Evolutionary conservation across 805 yeast species (phyloP).

Genomic region (Candida easanensis): DNA sequence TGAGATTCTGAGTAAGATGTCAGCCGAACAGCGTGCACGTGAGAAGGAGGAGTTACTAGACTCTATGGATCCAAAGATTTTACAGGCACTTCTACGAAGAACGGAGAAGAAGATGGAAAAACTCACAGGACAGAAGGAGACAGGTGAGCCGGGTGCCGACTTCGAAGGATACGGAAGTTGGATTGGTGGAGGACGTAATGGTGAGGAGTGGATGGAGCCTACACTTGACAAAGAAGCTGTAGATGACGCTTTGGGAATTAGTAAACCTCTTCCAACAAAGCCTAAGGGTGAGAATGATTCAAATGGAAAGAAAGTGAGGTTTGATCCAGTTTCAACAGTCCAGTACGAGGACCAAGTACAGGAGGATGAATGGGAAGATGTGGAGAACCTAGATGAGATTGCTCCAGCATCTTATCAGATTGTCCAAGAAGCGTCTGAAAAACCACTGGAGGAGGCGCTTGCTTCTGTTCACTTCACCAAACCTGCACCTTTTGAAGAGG

Average conservation of each 20-base stretch:
- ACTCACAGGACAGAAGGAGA: constrained; percentile 10
- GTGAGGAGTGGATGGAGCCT: constrained; percentile 23
- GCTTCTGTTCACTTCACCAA: constrained; percentile 64
- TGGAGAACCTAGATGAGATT: constrained; percentile 46
- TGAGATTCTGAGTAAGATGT: constrained; percentile 57
- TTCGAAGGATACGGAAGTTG: constrained; percentile 29
- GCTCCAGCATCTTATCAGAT: constrained; percentile 49
- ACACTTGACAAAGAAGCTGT: constrained; percentile 19
- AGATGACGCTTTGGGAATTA: constrained; percentile 21
- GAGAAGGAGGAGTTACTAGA: constrained; percentile 67
- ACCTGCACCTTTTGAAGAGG: constrained; percentile 43
- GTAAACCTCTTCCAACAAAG: background rate
- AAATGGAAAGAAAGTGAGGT: constrained; percentile 31
- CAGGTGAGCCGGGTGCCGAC: constrained; percentile 10
- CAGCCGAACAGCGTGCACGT: constrained; percentile 56
- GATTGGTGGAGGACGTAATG: constrained; percentile 29
- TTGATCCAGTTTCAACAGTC: constrained; percentile 30
- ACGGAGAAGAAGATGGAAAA: constrained; percentile 49
- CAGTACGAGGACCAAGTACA: constrained; percentile 12
- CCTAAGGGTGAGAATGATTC: background rate
- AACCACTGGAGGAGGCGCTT: constrained; percentile 40
- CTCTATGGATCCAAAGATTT: constrained; percentile 65
- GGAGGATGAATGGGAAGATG: constrained; percentile 48
- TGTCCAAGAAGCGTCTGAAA: constrained; percentile 42
- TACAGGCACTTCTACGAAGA: constrained; percentile 55